A percentile compares a stretch with the other conserved stretches of the same genome.
Conservation (phyloP, 352 stramenopile genomes). For the Thalassiosira sp. region DNA sequence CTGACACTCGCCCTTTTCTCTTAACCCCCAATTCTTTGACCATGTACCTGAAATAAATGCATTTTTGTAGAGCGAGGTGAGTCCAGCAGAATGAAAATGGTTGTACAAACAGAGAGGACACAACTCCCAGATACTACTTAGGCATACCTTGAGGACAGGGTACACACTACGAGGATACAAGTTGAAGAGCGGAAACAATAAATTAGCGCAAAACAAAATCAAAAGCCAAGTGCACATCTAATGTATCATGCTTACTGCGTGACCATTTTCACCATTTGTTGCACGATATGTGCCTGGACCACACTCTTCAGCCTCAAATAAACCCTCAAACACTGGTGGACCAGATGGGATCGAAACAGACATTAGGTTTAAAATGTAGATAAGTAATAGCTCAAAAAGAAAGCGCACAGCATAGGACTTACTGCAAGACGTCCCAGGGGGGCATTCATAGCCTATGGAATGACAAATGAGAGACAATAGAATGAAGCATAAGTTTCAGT, state of each 20-base stretch:
- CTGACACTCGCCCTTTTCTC: constrained; percentile 91
- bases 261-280: constrained; percentile 82
- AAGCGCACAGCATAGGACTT: constrained; percentile 74
- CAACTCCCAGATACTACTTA: too few species aligned
- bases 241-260: constrained; percentile 86
- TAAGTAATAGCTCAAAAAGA: neutral
- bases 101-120: neutral
- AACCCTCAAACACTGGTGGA: constrained; percentile 39
- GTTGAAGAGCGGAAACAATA: neutral
- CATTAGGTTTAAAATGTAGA: neutral
- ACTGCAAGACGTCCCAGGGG: constrained; percentile 51
- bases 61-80: constrained; percentile 44
- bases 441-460: constrained; percentile 49
- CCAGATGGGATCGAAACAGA: neutral
- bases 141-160: constrained; percentile 46
- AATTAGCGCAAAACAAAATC: neutral
- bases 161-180: constrained; percentile 29
- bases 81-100: neutral
- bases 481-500: constrained; percentile 19
- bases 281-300: constrained; percentile 91
- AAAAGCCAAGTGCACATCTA: constrained; percentile 59
- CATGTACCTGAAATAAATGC: constrained; percentile 86
- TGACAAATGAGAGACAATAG: neutral
- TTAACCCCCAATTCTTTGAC: constrained; percentile 97
- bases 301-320: constrained; percentile 87